phyloP scores from a whole-genome alignment of 2,329 filamentous ascomycete genomes.

The Alternaria burnsii region DNA sequence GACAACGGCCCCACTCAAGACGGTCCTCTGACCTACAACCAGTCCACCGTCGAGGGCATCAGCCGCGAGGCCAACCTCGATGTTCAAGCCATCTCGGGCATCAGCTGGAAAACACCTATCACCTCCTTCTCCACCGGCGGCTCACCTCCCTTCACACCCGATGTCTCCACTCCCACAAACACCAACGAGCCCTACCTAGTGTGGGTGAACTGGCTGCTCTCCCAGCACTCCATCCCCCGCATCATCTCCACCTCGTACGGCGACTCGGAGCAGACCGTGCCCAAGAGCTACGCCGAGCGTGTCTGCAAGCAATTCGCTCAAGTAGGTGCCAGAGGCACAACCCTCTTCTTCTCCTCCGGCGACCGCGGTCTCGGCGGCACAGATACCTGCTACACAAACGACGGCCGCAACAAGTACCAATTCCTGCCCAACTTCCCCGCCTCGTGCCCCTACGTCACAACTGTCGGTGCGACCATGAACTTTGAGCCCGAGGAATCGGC shows the following conservation, averaged over 20 bases:
- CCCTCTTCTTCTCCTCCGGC: slow-evolving; percentile 70
- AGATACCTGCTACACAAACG: slow-evolving; percentile 65
- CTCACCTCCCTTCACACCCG: slow-evolving; percentile 61
- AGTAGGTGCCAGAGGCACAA: slow-evolving; percentile 72
- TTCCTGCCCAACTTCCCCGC: slow-evolving; percentile 71
- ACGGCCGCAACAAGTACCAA: slow-evolving; percentile 63
- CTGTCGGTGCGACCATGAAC: slow-evolving; percentile 68
- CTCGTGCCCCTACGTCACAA: slow-evolving; percentile 73
- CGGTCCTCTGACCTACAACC: slow-evolving; percentile 46
- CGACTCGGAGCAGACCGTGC: slow-evolving; percentile 71
- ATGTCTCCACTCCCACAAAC: slow-evolving; percentile 58
- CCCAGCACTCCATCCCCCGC: slow-evolving; percentile 65
- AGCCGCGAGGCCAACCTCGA: slow-evolving; percentile 70
- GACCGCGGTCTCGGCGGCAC: slow-evolving; percentile 65
- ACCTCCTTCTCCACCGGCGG: slow-evolving; percentile 69
- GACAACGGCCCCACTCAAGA: slow-evolving; percentile 63
- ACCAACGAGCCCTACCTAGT: slow-evolving; percentile 74
- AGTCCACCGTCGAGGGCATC: slow-evolving; percentile 41
- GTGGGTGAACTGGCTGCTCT: slow-evolving; percentile 67
- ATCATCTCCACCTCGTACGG: slow-evolving; percentile 73
- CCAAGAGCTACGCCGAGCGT: slow-evolving; percentile 65
- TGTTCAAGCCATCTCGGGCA: slow-evolving; percentile 66
- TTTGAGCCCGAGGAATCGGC: slow-evolving; percentile 64
- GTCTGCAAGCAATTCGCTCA: slow-evolving; percentile 72
- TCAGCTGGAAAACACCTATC: slow-evolving; percentile 64